These are phyloP conservation scores for Ambrosia trifida DNA, from an alignment of 129 eudicot species.

Conservation along the genomic window DNA sequence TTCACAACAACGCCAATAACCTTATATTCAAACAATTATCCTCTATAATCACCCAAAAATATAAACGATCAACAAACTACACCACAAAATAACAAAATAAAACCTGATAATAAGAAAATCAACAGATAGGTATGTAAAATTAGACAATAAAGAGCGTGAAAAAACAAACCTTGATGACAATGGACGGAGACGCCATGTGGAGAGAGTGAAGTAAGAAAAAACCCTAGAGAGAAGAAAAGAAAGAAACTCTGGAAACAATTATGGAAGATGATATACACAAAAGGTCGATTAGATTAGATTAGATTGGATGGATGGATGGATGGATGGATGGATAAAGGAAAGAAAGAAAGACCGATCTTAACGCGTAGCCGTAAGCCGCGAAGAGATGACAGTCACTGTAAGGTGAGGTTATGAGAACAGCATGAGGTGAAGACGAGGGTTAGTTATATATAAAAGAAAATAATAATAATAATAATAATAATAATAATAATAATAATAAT, in stretches of 20 bases:
- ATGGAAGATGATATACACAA: neutral
- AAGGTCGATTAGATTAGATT: neutral
- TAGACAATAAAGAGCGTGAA: neutral
- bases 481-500: no score
- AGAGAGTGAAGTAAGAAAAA: conserved; percentile 26
- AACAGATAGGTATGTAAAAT: neutral
- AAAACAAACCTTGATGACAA: conserved; percentile 40
- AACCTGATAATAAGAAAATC: neutral
- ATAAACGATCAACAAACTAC: conserved; percentile 5
- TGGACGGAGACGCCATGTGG: conserved; percentile 37
- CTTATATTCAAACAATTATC: neutral
- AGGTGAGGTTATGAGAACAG: conserved; percentile 12
- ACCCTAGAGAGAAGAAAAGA: neutral
- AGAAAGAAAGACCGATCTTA: neutral
- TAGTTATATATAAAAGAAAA: neutral
- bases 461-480: no score
- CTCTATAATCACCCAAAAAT: conserved; percentile 3
- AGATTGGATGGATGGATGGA: neutral
- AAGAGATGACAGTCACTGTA: conserved; percentile 22
- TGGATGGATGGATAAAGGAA: neutral
- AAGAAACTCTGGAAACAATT: conserved; percentile 16
- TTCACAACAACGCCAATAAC: conserved; percentile 5
- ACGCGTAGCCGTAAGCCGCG: conserved; percentile 46
- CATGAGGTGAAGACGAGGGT: neutral
- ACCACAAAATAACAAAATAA: neutral